phyloP scores from a whole-genome alignment of 1,139 yeast genomes.

The Blastobotrys capitulatus region DNA sequence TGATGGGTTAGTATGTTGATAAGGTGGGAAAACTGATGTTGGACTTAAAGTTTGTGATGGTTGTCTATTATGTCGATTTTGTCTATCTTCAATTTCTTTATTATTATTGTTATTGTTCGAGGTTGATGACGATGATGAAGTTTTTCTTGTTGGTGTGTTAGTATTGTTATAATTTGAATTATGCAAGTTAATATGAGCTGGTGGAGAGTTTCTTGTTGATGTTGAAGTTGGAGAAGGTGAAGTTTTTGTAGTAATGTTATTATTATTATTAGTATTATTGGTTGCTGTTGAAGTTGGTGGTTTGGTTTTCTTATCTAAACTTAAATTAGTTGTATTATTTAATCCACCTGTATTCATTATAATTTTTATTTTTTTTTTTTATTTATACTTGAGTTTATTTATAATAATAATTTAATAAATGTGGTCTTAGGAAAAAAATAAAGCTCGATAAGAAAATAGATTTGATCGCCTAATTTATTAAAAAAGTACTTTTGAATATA shows the following conservation, averaged over 20 bases:
- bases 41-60: conserved; percentile 11
- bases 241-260: background rate
- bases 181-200: background rate
- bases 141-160: background rate
- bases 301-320: background rate
- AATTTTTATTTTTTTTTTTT: too few species aligned
- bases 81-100: background rate
- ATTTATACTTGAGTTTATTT: background rate
- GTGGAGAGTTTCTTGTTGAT: background rate
- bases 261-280: background rate
- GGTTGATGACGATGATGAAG: too few species aligned
- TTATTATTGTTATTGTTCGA: background rate
- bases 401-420: too few species aligned
- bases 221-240: background rate
- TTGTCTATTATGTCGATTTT: conserved; percentile 6
- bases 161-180: background rate
- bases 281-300: background rate
- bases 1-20: background rate
- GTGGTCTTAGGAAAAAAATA: background rate
- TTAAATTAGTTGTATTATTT: too few species aligned
- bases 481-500: too few species aligned
- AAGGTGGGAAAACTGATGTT: conserved; percentile 5
- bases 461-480: background rate
- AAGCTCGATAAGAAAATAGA: background rate
- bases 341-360: too few species aligned